These are phyloP conservation scores for Gloeophyllum trabeum DNA, from an alignment of 768 basidiomycete genomes.

Conservation along the genomic window DNA sequence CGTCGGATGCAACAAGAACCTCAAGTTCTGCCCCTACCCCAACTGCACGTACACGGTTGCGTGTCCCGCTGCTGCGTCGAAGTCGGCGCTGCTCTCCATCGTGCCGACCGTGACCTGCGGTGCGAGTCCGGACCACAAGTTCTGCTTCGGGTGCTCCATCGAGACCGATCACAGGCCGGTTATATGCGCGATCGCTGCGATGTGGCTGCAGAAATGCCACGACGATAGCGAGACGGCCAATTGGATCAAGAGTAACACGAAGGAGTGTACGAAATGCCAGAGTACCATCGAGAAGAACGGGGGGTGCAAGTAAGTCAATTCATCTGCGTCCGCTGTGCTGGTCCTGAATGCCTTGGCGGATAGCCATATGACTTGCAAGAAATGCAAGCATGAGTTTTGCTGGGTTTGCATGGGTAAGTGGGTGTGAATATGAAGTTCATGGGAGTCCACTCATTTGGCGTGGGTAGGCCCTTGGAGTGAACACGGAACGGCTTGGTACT, in stretches of 20 bases:
- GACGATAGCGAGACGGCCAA: conserved; percentile 99
- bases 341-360: conserved; percentile 8
- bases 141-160: conserved; percentile 92
- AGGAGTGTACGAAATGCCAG: conserved; percentile 93
- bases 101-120: conserved; percentile 89
- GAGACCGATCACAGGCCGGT: conserved; percentile 89
- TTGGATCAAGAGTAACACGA: conserved; percentile 99
- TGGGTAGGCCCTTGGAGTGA: conserved; percentile 85
- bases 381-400: conserved; percentile 97
- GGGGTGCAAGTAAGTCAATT: conserved; percentile 89
- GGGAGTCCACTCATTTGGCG: conserved; percentile 14
- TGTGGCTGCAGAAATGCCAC: conserved; percentile 95
- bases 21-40: conserved; percentile 95
- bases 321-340: background rate
- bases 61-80: conserved; percentile 72
- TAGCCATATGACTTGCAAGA: conserved; percentile 99
- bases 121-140: conserved; percentile 54
- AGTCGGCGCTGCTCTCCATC: conserved; percentile 58
- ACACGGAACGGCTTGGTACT: conserved; percentile 96
- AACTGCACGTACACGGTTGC: conserved; percentile 91
- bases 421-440: conserved; percentile 23
- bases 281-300: conserved; percentile 99
- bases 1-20: conserved; percentile 68
- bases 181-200: conserved; percentile 75
- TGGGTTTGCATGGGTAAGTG: conserved; percentile 95